Base-by-base conservation (phyloP, 1,284 basidiomycete genomes). In the Stereum hirsutum region DNA sequence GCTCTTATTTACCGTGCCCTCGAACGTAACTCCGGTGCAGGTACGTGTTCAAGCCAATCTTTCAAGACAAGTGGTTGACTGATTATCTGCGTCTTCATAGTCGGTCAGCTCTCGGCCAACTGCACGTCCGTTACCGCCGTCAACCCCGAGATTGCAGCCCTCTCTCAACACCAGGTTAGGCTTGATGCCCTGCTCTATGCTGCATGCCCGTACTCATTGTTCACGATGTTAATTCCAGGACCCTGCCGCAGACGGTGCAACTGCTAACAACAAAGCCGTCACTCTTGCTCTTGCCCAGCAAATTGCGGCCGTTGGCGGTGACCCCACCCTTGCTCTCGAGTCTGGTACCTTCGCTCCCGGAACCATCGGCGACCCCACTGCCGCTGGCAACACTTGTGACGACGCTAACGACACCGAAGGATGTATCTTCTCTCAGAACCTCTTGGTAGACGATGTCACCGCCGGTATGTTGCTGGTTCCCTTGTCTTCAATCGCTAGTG, bases 191-290 rank as follows among this genome's bases (percentile, higher is more conserved):
- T n/a, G n/a, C n/a, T n/a, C n/a, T n/a, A n/a, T n/a, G n/a, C n/a
- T n/a, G n/a, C n/a, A n/a, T n/a, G n/a, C n/a, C n/a, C n/a, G n/a
- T n/a, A n/a, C n/a, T n/a, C n/a, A n/a, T n/a, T n/a, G n/a, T n/a
- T n/a, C n/a, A n/a, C n/a, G n/a, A n/a, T n/a, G n/a, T n/a, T n/a
- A 61, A 68, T 79, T 81, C 56, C 77, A 81, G 61, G 68, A 84
- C 51, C 77, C 81, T 33, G 81, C 80, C 10, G 78, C 78, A 1
- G 38, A 58, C 15, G 67, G 66, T 49, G 80, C 80, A 7, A 73
- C 74, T 12, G 67, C 71, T 2, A 62, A 66, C 20, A 83, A 83
- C 69, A 83, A 83, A 58, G 74, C 68, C 11, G 74, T 81, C 46
- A 62, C 60, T 6, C 70, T 81, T 42, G 72, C 70, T 49, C 70